Evolutionary conservation across 352 stramenopile species (phyloP), one percentile per base, ranked within the genome.

Genomic region (Phytopythium vexans): DNA sequence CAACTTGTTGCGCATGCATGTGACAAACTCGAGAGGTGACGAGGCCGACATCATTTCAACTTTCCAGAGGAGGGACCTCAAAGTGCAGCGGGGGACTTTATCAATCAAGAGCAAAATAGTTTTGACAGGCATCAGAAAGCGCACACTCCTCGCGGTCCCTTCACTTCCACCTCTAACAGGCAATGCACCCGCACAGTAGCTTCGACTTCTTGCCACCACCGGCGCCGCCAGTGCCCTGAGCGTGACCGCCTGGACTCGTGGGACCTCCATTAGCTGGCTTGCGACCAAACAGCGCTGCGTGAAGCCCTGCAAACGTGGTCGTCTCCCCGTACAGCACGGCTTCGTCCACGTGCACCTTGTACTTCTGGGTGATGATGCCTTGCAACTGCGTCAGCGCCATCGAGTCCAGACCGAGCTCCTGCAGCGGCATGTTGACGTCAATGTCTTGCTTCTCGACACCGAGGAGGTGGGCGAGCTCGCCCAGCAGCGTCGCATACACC

Each of bases 321-420:
- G 71, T 62, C 53, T 98, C 92, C 7, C 77, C 66, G 64, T 97
- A 98, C 12, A 98, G 66, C 52, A 98, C 80, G 53, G 97, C 88
- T 59, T 98, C 94, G 14, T 87, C 88, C 8, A 98, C 74, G 48
- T 97, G 86, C 35, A 96, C 70, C 32, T 82, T 75, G 74, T 97
- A 98, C 52, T 86, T 76, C 38, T 89, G 75, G 43, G 86, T 77
- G 37, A 98, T 80, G 36, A 97, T 82, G 8, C 96, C 96, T 70
- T 98, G 96, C 14, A 99, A 87, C 67, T 98, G 96, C 38, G 93
- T 97, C 32, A 99, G 62, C 7, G 70, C 90, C 63, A 98, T 90
- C 51, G 90, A 98, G 60, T 99, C 95, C 64, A 99, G 89, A 1
- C 88, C 88, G 42, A 82, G 52, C 62, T 91, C 66, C 42, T 92